Evolutionary conservation across 2,329 filamentous ascomycete genomes (phyloP), one percentile per base, ranked within the genome.

Genomic region (Beauveria bassiana): DNA sequence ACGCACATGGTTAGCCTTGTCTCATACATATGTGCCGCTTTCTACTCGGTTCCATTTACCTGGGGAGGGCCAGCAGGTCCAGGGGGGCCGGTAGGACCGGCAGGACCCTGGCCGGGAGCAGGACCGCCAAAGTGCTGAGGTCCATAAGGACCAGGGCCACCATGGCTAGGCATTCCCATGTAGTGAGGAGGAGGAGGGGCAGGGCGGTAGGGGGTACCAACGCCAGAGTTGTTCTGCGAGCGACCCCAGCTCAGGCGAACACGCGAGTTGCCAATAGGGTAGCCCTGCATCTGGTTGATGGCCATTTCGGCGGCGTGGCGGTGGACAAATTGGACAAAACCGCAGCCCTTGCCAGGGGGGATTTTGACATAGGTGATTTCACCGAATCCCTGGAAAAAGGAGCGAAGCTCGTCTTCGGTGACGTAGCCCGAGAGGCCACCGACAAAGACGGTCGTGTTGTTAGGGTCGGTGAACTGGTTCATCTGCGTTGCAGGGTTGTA

Each of bases 321-420:
- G 80, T 99, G 95, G 62, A 99, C 95, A 70, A 99, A 99, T 78
- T 99, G 95, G 63, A 99, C 95, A 73, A 99, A 99, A 62, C 95
- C 95, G 72, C 95, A 99, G 68, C 95, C 95, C 85, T 99, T 99
- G 79, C 95, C 95, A 66, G 95, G 93, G 59, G 95, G 95, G 63
- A 99, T 99, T 87, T 99, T 99, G 80, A 99, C 95, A 75, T 99
- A 99, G 70, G 95, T 99, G 73, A 99, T 99, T 75, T 99, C 95
- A 64, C 95, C 95, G 66, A 99, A 99, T 69, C 95, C 95, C 77
- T 99, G 95, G 88, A 99, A 99, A 85, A 99, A 99, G 0, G 93
- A 97, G 65, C 95, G 91, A n/a, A 99, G 88, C 81, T 99, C 95
- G 71, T 99, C 95, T 80, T 99, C 95, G 53, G 95, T 99, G 65